Percentiles rank a stretch among this genome's conserved stretches.
These are phyloP conservation scores for Blastocystis hominis DNA, from an alignment of 352 stramenopile species.

Conservation along the genomic window DNA sequence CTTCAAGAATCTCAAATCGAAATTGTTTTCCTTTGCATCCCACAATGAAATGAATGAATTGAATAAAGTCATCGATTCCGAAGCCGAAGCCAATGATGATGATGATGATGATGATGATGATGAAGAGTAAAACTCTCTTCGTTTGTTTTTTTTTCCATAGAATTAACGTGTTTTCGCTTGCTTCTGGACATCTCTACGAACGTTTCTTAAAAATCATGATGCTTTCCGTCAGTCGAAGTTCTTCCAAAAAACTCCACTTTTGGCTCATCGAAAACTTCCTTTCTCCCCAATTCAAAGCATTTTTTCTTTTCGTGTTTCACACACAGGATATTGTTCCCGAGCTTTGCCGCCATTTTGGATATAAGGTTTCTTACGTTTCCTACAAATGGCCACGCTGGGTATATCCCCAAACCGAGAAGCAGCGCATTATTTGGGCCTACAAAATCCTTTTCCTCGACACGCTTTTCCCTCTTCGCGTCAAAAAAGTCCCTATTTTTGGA, in stretches of 20 bases:
- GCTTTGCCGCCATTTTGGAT: constrained; percentile 66
- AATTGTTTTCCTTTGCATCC: not conserved
- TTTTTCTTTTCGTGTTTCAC: not conserved
- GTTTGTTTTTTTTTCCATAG: not conserved
- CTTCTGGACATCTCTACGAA: constrained; percentile 93
- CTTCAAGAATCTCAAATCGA: constrained; percentile 42
- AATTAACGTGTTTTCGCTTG: constrained; percentile 96
- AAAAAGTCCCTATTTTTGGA: constrained; percentile 74
- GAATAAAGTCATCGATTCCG: not conserved
- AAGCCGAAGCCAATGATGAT: not conserved
- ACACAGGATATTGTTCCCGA: constrained; percentile 21
- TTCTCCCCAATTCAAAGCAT: constrained; percentile 89
- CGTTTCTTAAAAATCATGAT: constrained; percentile 99
- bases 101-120: constrained; percentile 3
- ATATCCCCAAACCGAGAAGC: constrained; percentile 91
- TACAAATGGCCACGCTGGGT: constrained; percentile 99
- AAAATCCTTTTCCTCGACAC: constrained; percentile 99
- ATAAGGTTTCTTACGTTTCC: constrained; percentile 94
- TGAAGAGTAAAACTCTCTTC: constrained; percentile 24
- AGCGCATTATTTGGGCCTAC: constrained; percentile 99
- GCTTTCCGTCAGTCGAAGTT: constrained; percentile 90
- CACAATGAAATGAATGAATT: too few relatives aligned
- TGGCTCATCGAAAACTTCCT: constrained; percentile 98
- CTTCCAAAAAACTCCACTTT: constrained; percentile 92
- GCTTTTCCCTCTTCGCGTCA: constrained; percentile 91